A percentile compares a stretch with the other conserved stretches of the same genome.
These are phyloP conservation scores for Acer negundo DNA, from an alignment of 345 rosid species.

Conservation along the genomic window DNA sequence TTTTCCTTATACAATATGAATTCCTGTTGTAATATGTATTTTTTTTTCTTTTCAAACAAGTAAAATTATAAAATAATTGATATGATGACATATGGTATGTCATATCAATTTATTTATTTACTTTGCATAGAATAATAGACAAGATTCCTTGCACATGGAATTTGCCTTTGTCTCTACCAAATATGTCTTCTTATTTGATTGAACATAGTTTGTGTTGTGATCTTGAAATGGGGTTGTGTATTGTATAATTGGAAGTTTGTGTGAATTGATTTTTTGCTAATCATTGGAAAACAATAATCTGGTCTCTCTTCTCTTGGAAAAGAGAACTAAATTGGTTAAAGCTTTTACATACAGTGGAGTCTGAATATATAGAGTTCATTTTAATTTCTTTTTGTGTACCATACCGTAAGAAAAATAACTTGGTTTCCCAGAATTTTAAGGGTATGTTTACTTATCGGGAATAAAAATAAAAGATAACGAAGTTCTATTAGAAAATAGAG, in stretches of 20 bases:
- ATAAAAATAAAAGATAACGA: too few relatives aligned
- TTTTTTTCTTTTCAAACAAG: background rate
- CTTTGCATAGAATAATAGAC: background rate
- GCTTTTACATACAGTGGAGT: too few relatives aligned
- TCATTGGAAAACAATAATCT: background rate
- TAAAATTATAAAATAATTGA: background rate
- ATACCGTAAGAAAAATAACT: too few relatives aligned
- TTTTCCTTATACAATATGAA: background rate
- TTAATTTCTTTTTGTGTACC: too few relatives aligned
- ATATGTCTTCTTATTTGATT: background rate
- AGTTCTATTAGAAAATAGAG: too few relatives aligned
- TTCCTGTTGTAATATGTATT: slow-evolving; percentile 5
- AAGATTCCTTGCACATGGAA: background rate
- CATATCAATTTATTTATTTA: background rate
- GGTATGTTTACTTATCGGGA: too few relatives aligned
- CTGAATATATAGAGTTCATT: too few relatives aligned
- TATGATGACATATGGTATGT: background rate
- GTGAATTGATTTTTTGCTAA: background rate
- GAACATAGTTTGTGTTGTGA: too few relatives aligned
- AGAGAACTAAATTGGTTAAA: too few relatives aligned
- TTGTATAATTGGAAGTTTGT: too few relatives aligned
- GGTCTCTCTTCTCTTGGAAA: background rate
- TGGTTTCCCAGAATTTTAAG: too few relatives aligned
- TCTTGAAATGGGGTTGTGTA: too few relatives aligned
- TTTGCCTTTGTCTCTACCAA: background rate